These are phyloP conservation scores for apple (Malus domestica) DNA, from an alignment of 306 rosid species.

Conservation along the genomic window DNA sequence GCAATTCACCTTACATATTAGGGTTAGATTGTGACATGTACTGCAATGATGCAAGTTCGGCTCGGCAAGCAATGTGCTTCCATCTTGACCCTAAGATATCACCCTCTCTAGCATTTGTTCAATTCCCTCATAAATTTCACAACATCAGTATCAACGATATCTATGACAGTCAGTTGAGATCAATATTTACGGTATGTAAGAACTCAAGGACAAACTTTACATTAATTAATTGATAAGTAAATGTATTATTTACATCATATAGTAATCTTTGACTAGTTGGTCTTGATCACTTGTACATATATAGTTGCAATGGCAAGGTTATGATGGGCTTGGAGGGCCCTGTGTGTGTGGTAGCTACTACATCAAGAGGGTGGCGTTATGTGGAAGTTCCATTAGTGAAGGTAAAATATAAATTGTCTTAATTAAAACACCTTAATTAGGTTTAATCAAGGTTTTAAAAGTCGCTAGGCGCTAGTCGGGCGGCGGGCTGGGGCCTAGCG, in stretches of 20 bases:
- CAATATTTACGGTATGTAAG: constrained; percentile 20
- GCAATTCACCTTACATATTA: constrained; percentile 60
- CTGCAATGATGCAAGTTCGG: constrained; percentile 61
- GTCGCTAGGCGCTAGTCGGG: too few relatives aligned
- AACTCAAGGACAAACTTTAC: neutral
- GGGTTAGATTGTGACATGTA: constrained; percentile 77
- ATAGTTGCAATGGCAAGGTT: constrained; percentile 43
- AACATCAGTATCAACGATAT: constrained; percentile 48
- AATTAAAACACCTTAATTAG: too few relatives aligned
- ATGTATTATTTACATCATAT: neutral
- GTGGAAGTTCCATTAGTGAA: constrained; percentile 11
- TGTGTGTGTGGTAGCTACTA: constrained; percentile 51
- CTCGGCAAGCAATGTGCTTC: constrained; percentile 61
- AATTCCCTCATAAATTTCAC: constrained; percentile 58
- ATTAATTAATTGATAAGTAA: neutral
- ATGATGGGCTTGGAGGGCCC: constrained; percentile 60
- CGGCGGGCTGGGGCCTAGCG: too few relatives aligned
- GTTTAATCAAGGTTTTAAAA: too few relatives aligned
- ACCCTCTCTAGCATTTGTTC: constrained; percentile 52
- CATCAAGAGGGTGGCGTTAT: constrained; percentile 43
- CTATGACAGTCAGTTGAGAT: constrained; percentile 51
- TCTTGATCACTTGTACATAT: neutral
- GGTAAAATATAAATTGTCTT: neutral
- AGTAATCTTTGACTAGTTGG: neutral
- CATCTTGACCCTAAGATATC: constrained; percentile 63